Conservation (phyloP, 139 green algal species). For the Nannochloris sp. region DNA sequence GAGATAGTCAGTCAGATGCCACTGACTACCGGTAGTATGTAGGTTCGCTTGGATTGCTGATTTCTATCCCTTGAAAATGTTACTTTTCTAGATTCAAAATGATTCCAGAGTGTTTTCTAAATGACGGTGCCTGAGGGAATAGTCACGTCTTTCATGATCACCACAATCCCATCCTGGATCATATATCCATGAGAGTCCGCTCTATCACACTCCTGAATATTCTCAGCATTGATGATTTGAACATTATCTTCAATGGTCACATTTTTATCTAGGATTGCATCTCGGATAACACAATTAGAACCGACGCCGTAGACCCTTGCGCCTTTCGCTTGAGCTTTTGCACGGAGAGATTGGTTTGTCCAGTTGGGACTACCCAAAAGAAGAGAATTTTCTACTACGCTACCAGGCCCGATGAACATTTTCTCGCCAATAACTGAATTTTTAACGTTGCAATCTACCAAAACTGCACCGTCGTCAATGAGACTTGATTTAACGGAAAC, state of each 20-base stretch:
- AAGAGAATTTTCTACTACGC: conserved; percentile 52
- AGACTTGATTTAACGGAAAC: conserved; percentile 6
- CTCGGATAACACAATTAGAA: conserved; percentile 34
- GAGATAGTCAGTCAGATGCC: too few species aligned
- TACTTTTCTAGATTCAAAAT: not conserved
- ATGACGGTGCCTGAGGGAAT: conserved; percentile 62
- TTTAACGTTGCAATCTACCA: conserved; percentile 41
- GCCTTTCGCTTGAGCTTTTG: conserved; percentile 5
- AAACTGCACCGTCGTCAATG: conserved; percentile 18
- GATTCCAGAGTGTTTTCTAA: too few species aligned
- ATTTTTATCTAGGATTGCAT: conserved; percentile 67
- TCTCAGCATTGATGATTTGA: conserved; percentile 59
- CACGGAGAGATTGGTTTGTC: conserved; percentile 26
- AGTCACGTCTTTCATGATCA: conserved; percentile 55
- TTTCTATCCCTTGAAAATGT: not conserved
- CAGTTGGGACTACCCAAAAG: conserved; percentile 71
- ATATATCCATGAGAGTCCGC: conserved; percentile 51
- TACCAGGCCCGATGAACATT: conserved; percentile 36
- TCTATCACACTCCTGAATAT: conserved; percentile 50
- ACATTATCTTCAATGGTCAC: conserved; percentile 49
- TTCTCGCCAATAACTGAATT: conserved; percentile 62
- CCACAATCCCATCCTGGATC: conserved; percentile 71
- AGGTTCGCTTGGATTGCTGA: not conserved
- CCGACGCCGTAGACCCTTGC: conserved; percentile 44
- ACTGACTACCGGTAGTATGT: too few species aligned